Evolutionary conservation across 2,329 filamentous ascomycete genomes (phyloP).

Genomic region (Pestalotiopsis fici): DNA sequence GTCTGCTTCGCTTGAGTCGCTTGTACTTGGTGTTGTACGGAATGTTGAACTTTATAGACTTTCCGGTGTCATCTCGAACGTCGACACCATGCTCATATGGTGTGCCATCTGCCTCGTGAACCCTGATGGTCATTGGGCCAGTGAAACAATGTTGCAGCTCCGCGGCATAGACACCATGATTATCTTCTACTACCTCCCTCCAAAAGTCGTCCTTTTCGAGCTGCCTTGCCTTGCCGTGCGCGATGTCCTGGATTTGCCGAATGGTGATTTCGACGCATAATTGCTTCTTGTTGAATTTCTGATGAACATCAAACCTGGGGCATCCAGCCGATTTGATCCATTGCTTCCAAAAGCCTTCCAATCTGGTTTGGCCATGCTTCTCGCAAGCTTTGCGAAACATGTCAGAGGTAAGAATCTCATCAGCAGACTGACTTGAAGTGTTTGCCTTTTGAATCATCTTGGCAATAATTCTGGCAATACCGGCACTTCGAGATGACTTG

Average conservation of each 20-base stretch:
- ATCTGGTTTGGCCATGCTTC: slow-evolving; percentile 80
- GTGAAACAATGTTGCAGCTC: slow-evolving; percentile 81
- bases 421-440: slow-evolving; percentile 59
- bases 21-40: slow-evolving; percentile 99
- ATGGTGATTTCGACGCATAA: slow-evolving; percentile 92
- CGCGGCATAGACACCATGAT: slow-evolving; percentile 67
- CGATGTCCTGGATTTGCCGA: slow-evolving; percentile 67
- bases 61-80: slow-evolving; percentile 82
- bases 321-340: slow-evolving; percentile 91
- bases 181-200: slow-evolving; percentile 79
- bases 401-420: slow-evolving; percentile 72
- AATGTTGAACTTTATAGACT: slow-evolving; percentile 80
- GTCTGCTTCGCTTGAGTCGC: slow-evolving; percentile 80
- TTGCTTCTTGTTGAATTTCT: slow-evolving; percentile 97
- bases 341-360: slow-evolving; percentile 91
- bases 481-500: slow-evolving; percentile 83
- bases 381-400: slow-evolving; percentile 84
- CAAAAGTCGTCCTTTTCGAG: slow-evolving; percentile 78
- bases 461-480: slow-evolving; percentile 82
- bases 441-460: slow-evolving; percentile 85
- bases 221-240: slow-evolving; percentile 43
- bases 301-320: slow-evolving; percentile 81
- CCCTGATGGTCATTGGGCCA: slow-evolving; percentile 95
- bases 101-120: slow-evolving; percentile 96
- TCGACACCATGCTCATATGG: slow-evolving; percentile 98